These are phyloP conservation scores for Rhytidhysteron rufulum DNA, from an alignment of 2,329 filamentous ascomycete genomes.

Conservation along the genomic window DNA sequence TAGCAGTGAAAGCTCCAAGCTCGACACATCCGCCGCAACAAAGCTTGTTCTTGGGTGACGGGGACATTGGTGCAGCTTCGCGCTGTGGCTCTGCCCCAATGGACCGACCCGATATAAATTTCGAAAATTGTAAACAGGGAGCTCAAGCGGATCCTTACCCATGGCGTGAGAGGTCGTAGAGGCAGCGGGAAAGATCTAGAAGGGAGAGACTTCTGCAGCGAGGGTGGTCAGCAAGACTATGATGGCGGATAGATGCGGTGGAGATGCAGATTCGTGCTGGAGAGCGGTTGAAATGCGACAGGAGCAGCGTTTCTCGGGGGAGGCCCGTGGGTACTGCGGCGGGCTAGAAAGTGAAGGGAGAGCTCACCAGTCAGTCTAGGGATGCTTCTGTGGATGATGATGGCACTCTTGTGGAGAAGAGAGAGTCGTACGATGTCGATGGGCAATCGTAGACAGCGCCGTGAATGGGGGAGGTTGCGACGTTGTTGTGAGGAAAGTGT, in stretches of 20 bases:
- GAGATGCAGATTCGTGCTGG: no score
- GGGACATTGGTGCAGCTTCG: no score
- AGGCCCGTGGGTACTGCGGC: not conserved
- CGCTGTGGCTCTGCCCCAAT: no score
- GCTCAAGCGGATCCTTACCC: slow-evolving; percentile 37
- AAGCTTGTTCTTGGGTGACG: no score
- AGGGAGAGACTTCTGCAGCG: slow-evolving; percentile 31
- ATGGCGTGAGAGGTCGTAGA: slow-evolving; percentile 31
- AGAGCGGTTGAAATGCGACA: slow-evolving; percentile 23
- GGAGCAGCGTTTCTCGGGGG: slow-evolving; percentile 24
- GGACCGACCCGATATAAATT: no score
- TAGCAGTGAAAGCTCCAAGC: no score
- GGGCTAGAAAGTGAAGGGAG: slow-evolving; percentile 9
- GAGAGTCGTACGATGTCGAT: slow-evolving; percentile 15
- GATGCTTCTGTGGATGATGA: slow-evolving; percentile 31
- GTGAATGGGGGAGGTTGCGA: slow-evolving; percentile 24
- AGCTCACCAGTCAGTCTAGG: slow-evolving; percentile 35
- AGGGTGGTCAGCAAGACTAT: slow-evolving; percentile 1
- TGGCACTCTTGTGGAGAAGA: slow-evolving; percentile 29
- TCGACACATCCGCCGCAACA: no score
- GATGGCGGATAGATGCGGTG: no score
- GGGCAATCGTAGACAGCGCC: slow-evolving; percentile 23
- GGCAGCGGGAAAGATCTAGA: slow-evolving; percentile 23
- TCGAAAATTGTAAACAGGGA: no score
- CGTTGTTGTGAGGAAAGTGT: slow-evolving; percentile 31